Evolutionary conservation across 164 flowering plant species (phyloP).

Genomic region (Dillenia turbinata): DNA sequence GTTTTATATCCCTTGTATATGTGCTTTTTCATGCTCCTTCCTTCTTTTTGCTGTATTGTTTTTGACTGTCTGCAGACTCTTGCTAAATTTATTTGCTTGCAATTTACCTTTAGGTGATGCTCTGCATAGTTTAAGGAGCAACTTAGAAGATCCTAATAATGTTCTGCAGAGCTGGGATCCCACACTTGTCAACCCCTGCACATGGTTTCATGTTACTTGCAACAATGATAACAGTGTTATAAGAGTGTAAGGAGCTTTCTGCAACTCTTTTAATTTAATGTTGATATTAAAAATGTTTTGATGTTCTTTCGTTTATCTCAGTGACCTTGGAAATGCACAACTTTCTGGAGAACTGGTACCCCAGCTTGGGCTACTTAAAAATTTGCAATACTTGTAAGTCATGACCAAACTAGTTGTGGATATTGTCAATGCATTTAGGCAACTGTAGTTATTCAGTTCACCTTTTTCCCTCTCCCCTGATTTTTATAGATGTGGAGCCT

Average conservation of each 20-base stretch:
- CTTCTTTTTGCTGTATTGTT: background rate
- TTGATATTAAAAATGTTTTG: background rate
- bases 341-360: conserved; percentile 83
- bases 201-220: conserved; percentile 96
- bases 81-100: too few species aligned
- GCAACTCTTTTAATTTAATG: too few species aligned
- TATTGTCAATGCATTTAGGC: too few species aligned
- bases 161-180: conserved; percentile 97
- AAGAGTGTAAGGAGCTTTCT: conserved; percentile 59
- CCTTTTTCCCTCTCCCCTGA: too few species aligned
- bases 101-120: conserved; percentile 62
- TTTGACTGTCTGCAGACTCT: too few species aligned
- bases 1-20: too few species aligned
- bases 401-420: too few species aligned
- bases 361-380: conserved; percentile 77
- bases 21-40: too few species aligned
- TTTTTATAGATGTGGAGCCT: background rate
- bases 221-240: conserved; percentile 90
- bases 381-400: conserved; percentile 88
- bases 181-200: conserved; percentile 90
- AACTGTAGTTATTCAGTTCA: too few species aligned
- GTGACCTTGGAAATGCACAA: conserved; percentile 94
- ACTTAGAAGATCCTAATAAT: conserved; percentile 77
- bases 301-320: conserved; percentile 20
- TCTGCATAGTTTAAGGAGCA: conserved; percentile 61